phyloP scores from a whole-genome alignment of 2,329 filamentous ascomycete species.

The Zopfia rhizophila region DNA sequence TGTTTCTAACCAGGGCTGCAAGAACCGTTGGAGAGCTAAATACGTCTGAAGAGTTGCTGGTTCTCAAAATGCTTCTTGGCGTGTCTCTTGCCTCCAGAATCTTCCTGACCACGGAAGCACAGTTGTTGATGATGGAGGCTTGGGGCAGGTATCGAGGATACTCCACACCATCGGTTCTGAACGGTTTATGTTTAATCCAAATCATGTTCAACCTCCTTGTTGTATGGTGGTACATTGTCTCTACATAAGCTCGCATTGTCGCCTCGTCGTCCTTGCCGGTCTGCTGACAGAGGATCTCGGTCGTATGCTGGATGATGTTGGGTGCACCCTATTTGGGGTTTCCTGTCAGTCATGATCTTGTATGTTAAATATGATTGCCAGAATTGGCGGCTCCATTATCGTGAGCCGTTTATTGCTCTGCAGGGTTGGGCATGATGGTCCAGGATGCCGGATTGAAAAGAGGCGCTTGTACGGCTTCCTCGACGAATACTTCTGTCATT shows the following conservation, averaged over 20 bases:
- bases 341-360: slow-evolving; percentile 7
- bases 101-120: not conserved
- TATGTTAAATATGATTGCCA: slow-evolving; percentile 12
- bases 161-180: too few relatives aligned
- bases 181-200: too few relatives aligned
- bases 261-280: slow-evolving; percentile 1
- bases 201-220: too few relatives aligned
- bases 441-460: not conserved
- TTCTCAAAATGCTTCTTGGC: not conserved
- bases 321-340: not conserved
- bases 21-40: not conserved
- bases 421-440: slow-evolving; percentile 1
- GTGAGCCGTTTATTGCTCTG: too few relatives aligned
- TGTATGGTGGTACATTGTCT: not conserved
- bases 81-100: not conserved
- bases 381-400: too few relatives aligned
- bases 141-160: not conserved
- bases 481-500: slow-evolving; percentile 5
- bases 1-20: not conserved
- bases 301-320: too few relatives aligned
- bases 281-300: not conserved
- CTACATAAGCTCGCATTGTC: not conserved
- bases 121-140: slow-evolving; percentile 4
- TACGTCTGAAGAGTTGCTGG: too few relatives aligned
- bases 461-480: slow-evolving; percentile 7